A percentile compares a stretch with the other conserved stretches of the same genome.
These are phyloP conservation scores for Neurospora sp. DNA, from an alignment of 495 filamentous ascomycete species.

Conservation along the genomic window DNA sequence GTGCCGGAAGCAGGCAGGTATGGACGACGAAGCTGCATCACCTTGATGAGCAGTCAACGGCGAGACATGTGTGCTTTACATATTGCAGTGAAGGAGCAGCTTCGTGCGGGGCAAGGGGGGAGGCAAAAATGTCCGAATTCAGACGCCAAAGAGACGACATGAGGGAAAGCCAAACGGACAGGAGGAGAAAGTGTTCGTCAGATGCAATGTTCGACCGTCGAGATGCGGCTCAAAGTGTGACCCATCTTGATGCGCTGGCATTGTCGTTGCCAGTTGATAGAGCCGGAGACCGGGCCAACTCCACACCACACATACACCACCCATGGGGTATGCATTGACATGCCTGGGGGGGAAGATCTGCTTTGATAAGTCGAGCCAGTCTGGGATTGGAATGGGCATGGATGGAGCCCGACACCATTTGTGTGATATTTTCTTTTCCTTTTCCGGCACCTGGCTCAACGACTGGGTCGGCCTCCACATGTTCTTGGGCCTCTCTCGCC, in stretches of 20 bases:
- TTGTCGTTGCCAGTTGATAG: conserved; percentile 73
- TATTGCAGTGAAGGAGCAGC: conserved; percentile 43
- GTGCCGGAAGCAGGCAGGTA: conserved; percentile 26
- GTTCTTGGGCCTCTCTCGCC: background rate
- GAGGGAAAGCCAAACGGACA: conserved; percentile 36
- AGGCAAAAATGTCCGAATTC: conserved; percentile 33
- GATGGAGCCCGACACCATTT: conserved; percentile 24
- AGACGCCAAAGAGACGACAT: conserved; percentile 32
- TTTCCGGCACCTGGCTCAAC: conserved; percentile 2
- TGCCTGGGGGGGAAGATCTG: conserved; percentile 32
- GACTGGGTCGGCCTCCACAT: background rate
- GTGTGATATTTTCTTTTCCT: conserved; percentile 20
- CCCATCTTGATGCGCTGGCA: conserved; percentile 87
- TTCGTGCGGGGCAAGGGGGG: conserved; percentile 37
- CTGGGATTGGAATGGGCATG: conserved; percentile 26
- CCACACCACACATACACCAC: conserved; percentile 35
- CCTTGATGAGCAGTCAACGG: conserved; percentile 34
- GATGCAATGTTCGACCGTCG: conserved; percentile 37
- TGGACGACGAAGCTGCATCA: conserved; percentile 3
- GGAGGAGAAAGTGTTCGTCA: conserved; percentile 34
- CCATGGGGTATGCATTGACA: conserved; percentile 36
- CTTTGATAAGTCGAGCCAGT: conserved; percentile 33
- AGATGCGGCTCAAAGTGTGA: conserved; percentile 54
- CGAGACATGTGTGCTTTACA: conserved; percentile 51
- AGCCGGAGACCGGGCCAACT: conserved; percentile 50